Base-by-base conservation (phyloP, 805 yeast genomes). In the Yarrowia sp. region DNA sequence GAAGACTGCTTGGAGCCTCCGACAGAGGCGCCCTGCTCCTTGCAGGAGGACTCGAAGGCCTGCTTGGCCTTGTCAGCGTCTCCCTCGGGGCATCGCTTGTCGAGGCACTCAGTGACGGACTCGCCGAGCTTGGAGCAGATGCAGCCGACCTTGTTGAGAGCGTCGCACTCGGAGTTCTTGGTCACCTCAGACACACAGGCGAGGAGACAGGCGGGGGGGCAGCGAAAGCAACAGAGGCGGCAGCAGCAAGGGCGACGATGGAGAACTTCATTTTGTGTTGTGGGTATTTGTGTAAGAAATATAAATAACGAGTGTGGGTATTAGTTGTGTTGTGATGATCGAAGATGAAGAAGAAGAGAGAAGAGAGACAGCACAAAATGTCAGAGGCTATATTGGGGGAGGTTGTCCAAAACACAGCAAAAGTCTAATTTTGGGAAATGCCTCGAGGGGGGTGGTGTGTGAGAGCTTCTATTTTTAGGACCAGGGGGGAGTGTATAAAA, bases 121-220 rank as follows among this genome's bases (percentile, higher is more conserved):
- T 77, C 66, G 68, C 82, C 77, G 70, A 88, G 84, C 64, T 79
- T 79, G 46, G 81, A 75, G 77, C 96, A 89, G 71, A 89, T 77
- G 80, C 96, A 91, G 46, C 78, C 71, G 69, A 90, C 79, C 72
- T 88, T 85, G 75, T 83, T 83, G 75, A 90, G 75, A 65, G 85
- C 79, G 66, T 78, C 70, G 77, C 95, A 89, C 52, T 78, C 67
- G 17, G 85, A 81, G 6, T 70, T 67, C 74, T 82, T 82, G 67
- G 82, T 80, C 65, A 88, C 92, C 71, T 84, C 81, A 65, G 90
- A 82, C 66, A 89, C 93, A 83, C 97, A 91, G 43, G 96, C 96
- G 75, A 92, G 81, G 69, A 92, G 78, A 81, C 97, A 92, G 40
- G 97, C 97, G 67, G 97, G 97, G 61, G 95, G 65, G 93, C 81